Evolutionary conservation across 441 rosid species (phyloP), one percentile per base, ranked within the genome.

Genomic region (Croton setiger): DNA sequence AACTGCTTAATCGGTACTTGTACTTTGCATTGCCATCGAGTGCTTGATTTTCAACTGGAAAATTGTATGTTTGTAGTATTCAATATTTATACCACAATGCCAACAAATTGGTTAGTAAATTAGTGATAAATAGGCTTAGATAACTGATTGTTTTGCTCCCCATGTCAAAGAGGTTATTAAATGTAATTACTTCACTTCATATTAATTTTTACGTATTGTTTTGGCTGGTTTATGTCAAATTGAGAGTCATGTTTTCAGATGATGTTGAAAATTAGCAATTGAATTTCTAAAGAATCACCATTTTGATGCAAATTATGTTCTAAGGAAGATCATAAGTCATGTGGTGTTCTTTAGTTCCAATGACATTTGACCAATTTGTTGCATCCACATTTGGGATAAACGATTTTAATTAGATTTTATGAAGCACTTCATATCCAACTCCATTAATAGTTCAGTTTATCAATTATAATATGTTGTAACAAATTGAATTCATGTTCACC

Each of bases 1-100:
- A 91, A 66, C 82, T 89, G 47, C 82, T 91, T 56, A 87, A 89
- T 79, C 74, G 91, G 96, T 93, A 75, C 23, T 18, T 6, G 43
- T 27, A 21, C 17, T 55, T 13, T 27, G 2, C 37, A 56, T 56
- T 31, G n/a, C n/a, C n/a, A n/a, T n/a, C n/a, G n/a, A 27, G n/a
- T 56, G 37, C 56, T 67, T 6, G 12, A 17, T 11, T 3, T 21
- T 55, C 20, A 10, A 41, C 53, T 39, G 43, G 5, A 17, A 37
- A 51, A 31, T 7, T 4, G 51, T 33, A 17, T 33, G 21, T 12
- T 51, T 35, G 35, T 49, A 10, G 10, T 18, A 4, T 27, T 6
- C 31, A 27, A 27, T n/a, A 0, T 17, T 3, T 14, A 53, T 11
- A 18, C 18, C 11, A 13, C 17, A n/a, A n/a, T 10, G 4, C 1